Conservation (phyloP, 305 asterid species). For the Solanum hybrid region DNA sequence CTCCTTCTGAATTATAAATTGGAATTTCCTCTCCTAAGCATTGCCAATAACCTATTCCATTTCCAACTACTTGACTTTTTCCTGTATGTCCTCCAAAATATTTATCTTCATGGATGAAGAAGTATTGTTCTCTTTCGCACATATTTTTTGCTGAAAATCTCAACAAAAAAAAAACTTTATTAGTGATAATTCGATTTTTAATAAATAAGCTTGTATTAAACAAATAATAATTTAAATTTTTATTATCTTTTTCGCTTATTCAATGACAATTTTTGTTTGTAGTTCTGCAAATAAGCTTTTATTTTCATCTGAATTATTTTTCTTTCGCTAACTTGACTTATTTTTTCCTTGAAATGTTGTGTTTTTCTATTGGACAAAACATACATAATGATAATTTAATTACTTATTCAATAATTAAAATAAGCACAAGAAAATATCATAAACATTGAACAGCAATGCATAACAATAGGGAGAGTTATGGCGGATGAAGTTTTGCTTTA, state of each 20-base stretch:
- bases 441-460: background rate
- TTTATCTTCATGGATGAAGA: constrained; percentile 13
- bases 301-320: background rate
- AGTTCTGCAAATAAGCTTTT: background rate
- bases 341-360: background rate
- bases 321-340: background rate
- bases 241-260: background rate
- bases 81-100: constrained; percentile 8
- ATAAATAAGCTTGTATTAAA: background rate
- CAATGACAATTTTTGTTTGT: background rate
- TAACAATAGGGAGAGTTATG: background rate
- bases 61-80: background rate
- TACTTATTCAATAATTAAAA: background rate
- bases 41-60: constrained; percentile 23
- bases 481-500: background rate
- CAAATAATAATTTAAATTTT: background rate
- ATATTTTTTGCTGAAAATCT: background rate
- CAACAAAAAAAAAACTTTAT: background rate
- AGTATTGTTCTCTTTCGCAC: constrained; percentile 5
- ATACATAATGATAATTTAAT: background rate
- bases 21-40: constrained; percentile 13
- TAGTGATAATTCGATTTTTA: background rate
- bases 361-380: background rate
- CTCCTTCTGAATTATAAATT: constrained; percentile 7
- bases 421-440: background rate